A percentile compares a stretch with the other conserved stretches of the same genome.
Conservation (phyloP, 768 basidiomycete genomes). For the Agrocybe chaxingu region DNA sequence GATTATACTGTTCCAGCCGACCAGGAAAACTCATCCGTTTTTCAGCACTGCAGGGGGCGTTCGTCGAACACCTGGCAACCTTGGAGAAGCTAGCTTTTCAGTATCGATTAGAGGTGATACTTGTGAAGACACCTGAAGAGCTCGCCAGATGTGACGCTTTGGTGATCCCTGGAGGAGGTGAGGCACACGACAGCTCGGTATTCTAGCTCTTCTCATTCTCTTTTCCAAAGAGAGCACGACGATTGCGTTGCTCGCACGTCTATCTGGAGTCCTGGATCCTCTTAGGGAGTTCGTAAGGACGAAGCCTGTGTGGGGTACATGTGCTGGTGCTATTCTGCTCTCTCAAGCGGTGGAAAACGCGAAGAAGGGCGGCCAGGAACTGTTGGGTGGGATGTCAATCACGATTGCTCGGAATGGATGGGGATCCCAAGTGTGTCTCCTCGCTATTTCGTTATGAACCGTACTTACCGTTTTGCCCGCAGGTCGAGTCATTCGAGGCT, state of each 20-base stretch:
- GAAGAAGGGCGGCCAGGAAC: conserved; percentile 86
- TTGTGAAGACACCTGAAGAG: conserved; percentile 76
- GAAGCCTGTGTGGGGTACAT: conserved; percentile 92
- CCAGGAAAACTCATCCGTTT: conserved; percentile 2
- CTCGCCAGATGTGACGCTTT: conserved; percentile 76
- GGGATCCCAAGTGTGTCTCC: conserved; percentile 78
- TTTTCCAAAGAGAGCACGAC: conserved; percentile 77
- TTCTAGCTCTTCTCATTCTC: neutral
- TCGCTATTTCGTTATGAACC: neutral
- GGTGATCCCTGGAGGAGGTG: conserved; percentile 91
- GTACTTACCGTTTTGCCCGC: conserved; percentile 1
- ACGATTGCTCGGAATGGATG: conserved; percentile 87
- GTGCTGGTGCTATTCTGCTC: conserved; percentile 91
- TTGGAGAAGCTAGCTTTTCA: conserved; percentile 55
- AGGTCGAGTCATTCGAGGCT: conserved; percentile 92
- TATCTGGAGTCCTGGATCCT: conserved; percentile 78
- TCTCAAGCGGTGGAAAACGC: conserved; percentile 69
- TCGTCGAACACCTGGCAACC: conserved; percentile 78
- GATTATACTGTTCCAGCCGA: neutral
- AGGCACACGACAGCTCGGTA: conserved; percentile 12
- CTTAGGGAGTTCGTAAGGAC: conserved; percentile 65
- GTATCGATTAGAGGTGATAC: conserved; percentile 42
- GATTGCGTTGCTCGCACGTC: conserved; percentile 73
- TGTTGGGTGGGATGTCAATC: conserved; percentile 77
- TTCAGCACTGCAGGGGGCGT: conserved; percentile 89